These are phyloP conservation scores for Lasiodiplodia theobromae DNA, from an alignment of 2,329 filamentous ascomycete species.

Conservation along the genomic window DNA sequence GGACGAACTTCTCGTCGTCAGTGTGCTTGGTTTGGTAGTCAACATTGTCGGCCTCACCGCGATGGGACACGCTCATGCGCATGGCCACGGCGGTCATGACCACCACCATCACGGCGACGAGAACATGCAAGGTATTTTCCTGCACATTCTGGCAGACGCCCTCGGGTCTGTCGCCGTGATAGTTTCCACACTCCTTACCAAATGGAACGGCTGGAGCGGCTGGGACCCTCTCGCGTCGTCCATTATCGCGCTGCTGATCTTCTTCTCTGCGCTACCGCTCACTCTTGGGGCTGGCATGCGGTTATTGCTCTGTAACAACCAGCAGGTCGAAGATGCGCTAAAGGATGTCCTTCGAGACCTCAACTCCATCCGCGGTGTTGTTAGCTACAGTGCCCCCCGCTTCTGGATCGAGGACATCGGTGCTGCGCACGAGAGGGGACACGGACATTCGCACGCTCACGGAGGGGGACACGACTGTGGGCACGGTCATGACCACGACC, in stretches of 20 bases:
- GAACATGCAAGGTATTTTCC: constrained; percentile 97
- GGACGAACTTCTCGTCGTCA: constrained; percentile 87
- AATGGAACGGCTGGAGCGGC: constrained; percentile 87
- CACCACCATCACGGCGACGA: constrained; percentile 77
- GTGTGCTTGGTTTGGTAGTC: constrained; percentile 82
- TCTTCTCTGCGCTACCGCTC: constrained; percentile 87
- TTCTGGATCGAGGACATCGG: constrained; percentile 87
- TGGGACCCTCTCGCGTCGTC: constrained; percentile 96
- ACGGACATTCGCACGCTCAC: constrained; percentile 36
- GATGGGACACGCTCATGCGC: constrained; percentile 69
- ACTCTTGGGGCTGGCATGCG: constrained; percentile 84
- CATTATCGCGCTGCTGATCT: constrained; percentile 90
- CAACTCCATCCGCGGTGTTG: constrained; percentile 80
- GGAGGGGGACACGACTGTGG: constrained; percentile 41
- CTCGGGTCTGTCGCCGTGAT: constrained; percentile 95
- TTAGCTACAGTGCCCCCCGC: constrained; percentile 83
- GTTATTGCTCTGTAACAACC: constrained; percentile 83
- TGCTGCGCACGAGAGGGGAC: constrained; percentile 51
- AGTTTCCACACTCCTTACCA: constrained; percentile 84
- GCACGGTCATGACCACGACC: constrained; percentile 36
- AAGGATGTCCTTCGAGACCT: constrained; percentile 87
- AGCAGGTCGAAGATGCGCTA: constrained; percentile 84
- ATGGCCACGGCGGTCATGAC: constrained; percentile 57
- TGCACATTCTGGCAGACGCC: constrained; percentile 94
- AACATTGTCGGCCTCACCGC: constrained; percentile 92